Evolutionary conservation across 2,329 filamentous ascomycete species (phyloP).

Genomic region (Monilinia fructicola): DNA sequence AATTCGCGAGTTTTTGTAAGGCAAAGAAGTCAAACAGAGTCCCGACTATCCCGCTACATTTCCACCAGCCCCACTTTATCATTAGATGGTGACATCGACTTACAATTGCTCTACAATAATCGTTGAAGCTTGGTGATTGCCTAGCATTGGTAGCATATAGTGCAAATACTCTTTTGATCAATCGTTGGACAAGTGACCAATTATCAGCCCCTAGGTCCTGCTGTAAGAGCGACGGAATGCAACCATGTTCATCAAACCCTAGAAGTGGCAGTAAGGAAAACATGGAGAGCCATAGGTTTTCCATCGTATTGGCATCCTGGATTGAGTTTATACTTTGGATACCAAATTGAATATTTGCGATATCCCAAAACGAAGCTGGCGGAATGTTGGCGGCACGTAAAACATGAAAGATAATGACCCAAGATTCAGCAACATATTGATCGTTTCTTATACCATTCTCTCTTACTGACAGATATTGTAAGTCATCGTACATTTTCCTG

Average conservation of each 20-base stretch:
- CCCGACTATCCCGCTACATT: slow-evolving; percentile 54
- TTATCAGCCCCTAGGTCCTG: slow-evolving; percentile 51
- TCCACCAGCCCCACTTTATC: slow-evolving; percentile 65
- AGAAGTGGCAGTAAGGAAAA: slow-evolving; percentile 61
- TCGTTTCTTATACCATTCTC: slow-evolving; percentile 55
- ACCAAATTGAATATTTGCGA: slow-evolving; percentile 49
- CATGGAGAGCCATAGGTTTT: slow-evolving; percentile 57
- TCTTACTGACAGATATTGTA: slow-evolving; percentile 48
- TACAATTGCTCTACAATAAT: slow-evolving; percentile 60
- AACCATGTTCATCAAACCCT: slow-evolving; percentile 58
- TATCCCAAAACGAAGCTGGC: slow-evolving; percentile 60
- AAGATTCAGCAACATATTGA: slow-evolving; percentile 50
- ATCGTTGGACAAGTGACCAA: slow-evolving; percentile 58
- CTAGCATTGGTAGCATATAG: slow-evolving; percentile 56
- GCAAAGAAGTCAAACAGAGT: slow-evolving; percentile 69
- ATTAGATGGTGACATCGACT: slow-evolving; percentile 63
- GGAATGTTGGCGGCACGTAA: slow-evolving; percentile 53
- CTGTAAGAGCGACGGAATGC: slow-evolving; percentile 46
- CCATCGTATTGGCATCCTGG: slow-evolving; percentile 50
- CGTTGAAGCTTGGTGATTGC: slow-evolving; percentile 63
- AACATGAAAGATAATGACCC: slow-evolving; percentile 58
- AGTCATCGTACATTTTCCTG: slow-evolving; percentile 48
- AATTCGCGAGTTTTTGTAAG: slow-evolving; percentile 58
- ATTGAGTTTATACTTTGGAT: slow-evolving; percentile 41
- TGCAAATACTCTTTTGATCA: slow-evolving; percentile 57